These are phyloP conservation scores for Penicillium antarcticum DNA, from an alignment of 495 filamentous ascomycete species.

Conservation along the genomic window DNA sequence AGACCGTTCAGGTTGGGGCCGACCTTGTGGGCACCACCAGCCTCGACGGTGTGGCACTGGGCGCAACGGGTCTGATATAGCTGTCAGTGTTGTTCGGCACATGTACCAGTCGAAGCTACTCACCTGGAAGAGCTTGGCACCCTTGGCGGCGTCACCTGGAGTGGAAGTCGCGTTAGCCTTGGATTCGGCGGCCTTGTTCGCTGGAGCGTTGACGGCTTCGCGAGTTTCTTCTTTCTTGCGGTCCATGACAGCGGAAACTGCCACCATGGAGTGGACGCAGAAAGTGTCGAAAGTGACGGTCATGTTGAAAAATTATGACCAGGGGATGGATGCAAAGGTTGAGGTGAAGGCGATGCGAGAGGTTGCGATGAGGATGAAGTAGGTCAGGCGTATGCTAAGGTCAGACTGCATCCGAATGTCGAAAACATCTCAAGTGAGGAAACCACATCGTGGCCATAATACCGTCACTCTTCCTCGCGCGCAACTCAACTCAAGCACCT, in stretches of 20 bases:
- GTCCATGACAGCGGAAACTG: too few species aligned
- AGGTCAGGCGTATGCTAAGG: too few species aligned
- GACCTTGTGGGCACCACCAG: slow-evolving; percentile 89
- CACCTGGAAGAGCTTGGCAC: slow-evolving; percentile 96
- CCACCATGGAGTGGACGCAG: too few species aligned
- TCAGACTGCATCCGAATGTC: background rate
- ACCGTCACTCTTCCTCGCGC: background rate
- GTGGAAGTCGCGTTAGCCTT: slow-evolving; percentile 25
- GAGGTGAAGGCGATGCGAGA: too few species aligned
- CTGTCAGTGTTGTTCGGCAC: slow-evolving; percentile 14
- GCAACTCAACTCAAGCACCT: too few species aligned
- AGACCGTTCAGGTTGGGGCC: slow-evolving; percentile 96
- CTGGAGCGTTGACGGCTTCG: background rate
- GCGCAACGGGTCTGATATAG: slow-evolving; percentile 77
- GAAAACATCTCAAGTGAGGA: background rate
- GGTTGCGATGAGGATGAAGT: too few species aligned
- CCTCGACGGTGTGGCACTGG: slow-evolving; percentile 95
- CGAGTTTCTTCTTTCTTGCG: too few species aligned
- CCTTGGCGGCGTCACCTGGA: slow-evolving; percentile 91
- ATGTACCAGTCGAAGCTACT: background rate
- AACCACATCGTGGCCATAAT: background rate
- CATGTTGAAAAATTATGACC: too few species aligned
- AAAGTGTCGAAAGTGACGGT: too few species aligned
- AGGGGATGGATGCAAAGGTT: too few species aligned
- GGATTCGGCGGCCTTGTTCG: slow-evolving; percentile 4